Evolutionary conservation across 352 stramenopile genomes (phyloP), one percentile per base, ranked within the genome.

Genomic region (Globisporangium canariense): DNA sequence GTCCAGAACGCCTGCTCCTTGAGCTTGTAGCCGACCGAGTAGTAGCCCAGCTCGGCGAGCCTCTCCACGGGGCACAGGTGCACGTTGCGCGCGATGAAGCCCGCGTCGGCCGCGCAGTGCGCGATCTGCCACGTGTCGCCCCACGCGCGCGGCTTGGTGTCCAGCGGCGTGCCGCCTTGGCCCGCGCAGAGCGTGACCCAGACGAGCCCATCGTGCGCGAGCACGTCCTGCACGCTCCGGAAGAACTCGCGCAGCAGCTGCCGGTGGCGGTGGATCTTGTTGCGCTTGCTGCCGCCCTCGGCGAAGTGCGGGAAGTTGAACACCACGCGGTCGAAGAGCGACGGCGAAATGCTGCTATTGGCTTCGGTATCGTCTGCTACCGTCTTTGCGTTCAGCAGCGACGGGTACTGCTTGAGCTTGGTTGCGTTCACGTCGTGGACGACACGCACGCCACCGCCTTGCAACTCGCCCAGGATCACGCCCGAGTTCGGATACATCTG

Each of bases 251-350:
- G 32, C 28, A 96, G 70, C 20, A 96, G 65, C 73, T 94, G 76
- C 8, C 87, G 82, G 63, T 96, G 86, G 13, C 79, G 77, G 66
- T 93, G 77, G 61, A 94, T 93, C 66, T 94, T 94, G 79, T 91
- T 93, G 60, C 81, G 77, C 65, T 82, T 83, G 53, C 76, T 87
- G 53, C 82, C 83, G 50, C 82, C 79, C n/a, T 88, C 83, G 28
- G 82, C 85, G 55, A 82, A 93, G 58, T 96, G 86, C 40, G 87
- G 87, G 64, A 93, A 96, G 64, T 96, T 96, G 73, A 96, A 96
- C 59, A 96, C 82, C 59, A 96, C 76, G 22, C 83, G 76, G 56
- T 94, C 84, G 34, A 90, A 89, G 20, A 22, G 56, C 38, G 53
- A 20, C 0, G 54, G 13, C 5, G 41, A 52, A 7, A 47, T 36